Evolutionary conservation across 1,139 yeast species (phyloP), one percentile per base, ranked within the genome.

Genomic region (Taphrina wiesneri): DNA sequence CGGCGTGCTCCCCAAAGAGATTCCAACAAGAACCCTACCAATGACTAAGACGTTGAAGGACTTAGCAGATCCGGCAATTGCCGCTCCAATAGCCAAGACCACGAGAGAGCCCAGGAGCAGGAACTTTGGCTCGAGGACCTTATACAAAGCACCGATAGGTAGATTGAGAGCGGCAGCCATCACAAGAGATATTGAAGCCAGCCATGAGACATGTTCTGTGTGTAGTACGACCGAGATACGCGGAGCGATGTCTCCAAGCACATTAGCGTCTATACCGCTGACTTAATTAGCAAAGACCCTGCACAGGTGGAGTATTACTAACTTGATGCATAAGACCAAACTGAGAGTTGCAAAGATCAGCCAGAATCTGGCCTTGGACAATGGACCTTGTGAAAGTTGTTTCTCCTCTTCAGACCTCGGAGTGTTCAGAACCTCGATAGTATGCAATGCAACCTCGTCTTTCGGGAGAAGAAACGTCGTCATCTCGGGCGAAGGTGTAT

Each of bases 221-320:
- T 39, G n/a, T n/a, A 60, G 51, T n/a, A 17, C 43, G 15, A 41
- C 43, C 26, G 64, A 49, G 21, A 60, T 60, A 2, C 23, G 25
- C 5, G 64, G 56, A 25, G 43, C 39, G 9, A 54, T 54, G 30
- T 39, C 64, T 11, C 64, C 64, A 7, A 60, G 46, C 2, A 49
- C 52, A 25, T 60, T 53, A 13, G 30, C 41, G 9, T 60, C 57
- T 2, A 60, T 45, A 2, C 64, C 64, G 39, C 47, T 54, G 19
- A 2, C 49, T 7, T 11, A 13, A 28, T 45, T 28, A 45, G 49
- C 49, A 9, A 21, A n/a, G n/a, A 6, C 9, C 49, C 26, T 2
- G 19, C 46, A 2, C 11, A 9, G 39, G 13, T 32, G 39, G n/a
- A n/a, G n/a, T n/a, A n/a, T n/a, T n/a, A 9, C 49, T 21, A 5